Percentiles rank a stretch among this genome's conserved stretches.
phyloP scores from a whole-genome alignment of 2,329 filamentous ascomycete genomes.

The Epichloe sibirici region DNA sequence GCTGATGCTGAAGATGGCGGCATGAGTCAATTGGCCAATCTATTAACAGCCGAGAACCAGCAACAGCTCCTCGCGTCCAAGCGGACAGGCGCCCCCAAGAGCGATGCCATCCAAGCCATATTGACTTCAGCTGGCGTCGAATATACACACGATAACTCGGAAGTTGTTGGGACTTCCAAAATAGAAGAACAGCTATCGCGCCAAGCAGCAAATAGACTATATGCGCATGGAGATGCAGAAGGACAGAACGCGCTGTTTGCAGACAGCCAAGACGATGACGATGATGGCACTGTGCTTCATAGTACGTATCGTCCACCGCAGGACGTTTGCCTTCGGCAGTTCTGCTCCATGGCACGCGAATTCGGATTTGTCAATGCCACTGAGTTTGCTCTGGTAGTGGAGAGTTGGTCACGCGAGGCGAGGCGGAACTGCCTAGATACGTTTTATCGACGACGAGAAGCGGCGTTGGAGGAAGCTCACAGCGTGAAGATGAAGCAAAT shows the following conservation, averaged over 20 bases:
- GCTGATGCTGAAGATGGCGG: constrained; percentile 50
- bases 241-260: constrained; percentile 47
- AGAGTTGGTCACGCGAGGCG: constrained; percentile 79
- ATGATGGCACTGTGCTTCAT: constrained; percentile 18
- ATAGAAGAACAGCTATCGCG: constrained; percentile 78
- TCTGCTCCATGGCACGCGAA: constrained; percentile 76
- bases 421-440: constrained; percentile 63
- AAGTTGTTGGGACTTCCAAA: constrained; percentile 85
- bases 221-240: constrained; percentile 29
- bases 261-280: constrained; percentile 27
- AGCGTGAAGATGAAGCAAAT: constrained; percentile 8
- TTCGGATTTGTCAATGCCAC: constrained; percentile 66
- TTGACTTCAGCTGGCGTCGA: constrained; percentile 78
- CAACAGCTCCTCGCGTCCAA: constrained; percentile 20
- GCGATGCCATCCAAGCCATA: constrained; percentile 78
- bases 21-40: constrained; percentile 57
- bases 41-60: constrained; percentile 36
- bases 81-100: constrained; percentile 32
- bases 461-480: constrained; percentile 18
- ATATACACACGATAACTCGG: constrained; percentile 93
- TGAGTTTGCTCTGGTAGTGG: constrained; percentile 82
- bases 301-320: constrained; percentile 57
- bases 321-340: constrained; percentile 66
- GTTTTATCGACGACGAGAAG: constrained; percentile 63
- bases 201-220: constrained; percentile 53